Percentiles rank a stretch among this genome's conserved stretches.
Evolutionary conservation across 2,329 filamentous ascomycete genomes (phyloP).

Genomic region (Penicillium aurantiogriseum): DNA sequence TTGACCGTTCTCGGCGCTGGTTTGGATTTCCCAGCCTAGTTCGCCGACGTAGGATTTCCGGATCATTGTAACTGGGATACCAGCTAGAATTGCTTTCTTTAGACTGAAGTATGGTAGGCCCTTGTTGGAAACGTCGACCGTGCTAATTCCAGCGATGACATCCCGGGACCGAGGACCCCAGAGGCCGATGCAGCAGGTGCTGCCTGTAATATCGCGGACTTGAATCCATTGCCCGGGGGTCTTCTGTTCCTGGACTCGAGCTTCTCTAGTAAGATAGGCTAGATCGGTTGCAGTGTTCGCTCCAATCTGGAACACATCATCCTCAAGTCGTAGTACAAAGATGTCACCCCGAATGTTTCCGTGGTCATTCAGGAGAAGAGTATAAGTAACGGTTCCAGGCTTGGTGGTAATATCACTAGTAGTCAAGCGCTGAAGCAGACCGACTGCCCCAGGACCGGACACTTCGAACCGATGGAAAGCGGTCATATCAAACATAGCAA

Average conservation of each 20-base stretch:
- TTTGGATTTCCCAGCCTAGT: slow-evolving; percentile 62
- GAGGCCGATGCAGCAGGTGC: slow-evolving; percentile 60
- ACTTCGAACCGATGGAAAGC: slow-evolving; percentile 59
- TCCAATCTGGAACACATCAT: slow-evolving; percentile 51
- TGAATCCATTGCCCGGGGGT: slow-evolving; percentile 44
- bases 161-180: slow-evolving; percentile 60
- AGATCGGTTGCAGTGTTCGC: slow-evolving; percentile 57
- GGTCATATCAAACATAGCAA: slow-evolving; percentile 64
- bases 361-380: slow-evolving; percentile 54
- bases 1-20: slow-evolving; percentile 58
- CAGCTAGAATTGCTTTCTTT: slow-evolving; percentile 51
- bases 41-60: slow-evolving; percentile 62
- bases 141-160: slow-evolving; percentile 46
- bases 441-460: slow-evolving; percentile 55
- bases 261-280: slow-evolving; percentile 55
- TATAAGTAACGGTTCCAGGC: slow-evolving; percentile 55
- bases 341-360: slow-evolving; percentile 59
- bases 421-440: slow-evolving; percentile 54
- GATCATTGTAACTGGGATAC: slow-evolving; percentile 57
- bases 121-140: slow-evolving; percentile 26
- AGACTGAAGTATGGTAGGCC: slow-evolving; percentile 52
- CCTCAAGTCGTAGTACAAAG: slow-evolving; percentile 53
- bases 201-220: slow-evolving; percentile 60
- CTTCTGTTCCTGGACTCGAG: slow-evolving; percentile 47
- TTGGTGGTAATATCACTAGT: slow-evolving; percentile 42